Evolutionary conservation across 2,329 filamentous ascomycete species (phyloP), one percentile per base, ranked within the genome.

Genomic region (Aspergillus candidus): DNA sequence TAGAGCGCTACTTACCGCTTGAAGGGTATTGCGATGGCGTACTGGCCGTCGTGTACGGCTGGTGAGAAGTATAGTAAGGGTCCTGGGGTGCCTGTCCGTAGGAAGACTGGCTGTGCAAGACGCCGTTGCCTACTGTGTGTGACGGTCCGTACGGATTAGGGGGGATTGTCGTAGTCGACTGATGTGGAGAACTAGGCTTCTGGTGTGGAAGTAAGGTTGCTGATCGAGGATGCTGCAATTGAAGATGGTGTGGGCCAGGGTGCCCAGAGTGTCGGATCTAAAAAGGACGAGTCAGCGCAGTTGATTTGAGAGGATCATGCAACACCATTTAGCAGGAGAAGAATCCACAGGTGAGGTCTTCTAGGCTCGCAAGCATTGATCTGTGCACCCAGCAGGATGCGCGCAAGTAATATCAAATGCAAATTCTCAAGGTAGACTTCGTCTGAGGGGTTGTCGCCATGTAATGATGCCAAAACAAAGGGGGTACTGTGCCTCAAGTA

Each of bases 11-110:
- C 84, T 76, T 72, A 93, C 88, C 87, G 74, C 86, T 86, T 63
- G 88, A 88, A 52, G 87, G 83, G 70, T 94, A 95, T 72, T 86
- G 86, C 69, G 84, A 86, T 43, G 85, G 82, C 49, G 84, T 80
- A 71, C 84, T 88, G 55, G 86, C 83, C 43, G 87, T 84, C 70
- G 84, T 89, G 72, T 94, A 94, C 10, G 87, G 80, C 65, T 86
- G 80, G 63, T 93, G 86, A 46, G 84, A 79, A 62, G 85, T 82
- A 69, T 91, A 94, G 58, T 79, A 81, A 36, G 82, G 77, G 56
- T 94, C 86, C 60, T 82, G 79, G 39, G 77, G 75, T 45, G 81
- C 74, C 52, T 82, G 77, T 52, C 84, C 80, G 69, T 93, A 93
- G n/a, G 73, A 70, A 46, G 75, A 72, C 40, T 71, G 73, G 50